Evolutionary conservation across 2,329 filamentous ascomycete genomes (phyloP).

Genomic region (Neofusicoccum ribis): DNA sequence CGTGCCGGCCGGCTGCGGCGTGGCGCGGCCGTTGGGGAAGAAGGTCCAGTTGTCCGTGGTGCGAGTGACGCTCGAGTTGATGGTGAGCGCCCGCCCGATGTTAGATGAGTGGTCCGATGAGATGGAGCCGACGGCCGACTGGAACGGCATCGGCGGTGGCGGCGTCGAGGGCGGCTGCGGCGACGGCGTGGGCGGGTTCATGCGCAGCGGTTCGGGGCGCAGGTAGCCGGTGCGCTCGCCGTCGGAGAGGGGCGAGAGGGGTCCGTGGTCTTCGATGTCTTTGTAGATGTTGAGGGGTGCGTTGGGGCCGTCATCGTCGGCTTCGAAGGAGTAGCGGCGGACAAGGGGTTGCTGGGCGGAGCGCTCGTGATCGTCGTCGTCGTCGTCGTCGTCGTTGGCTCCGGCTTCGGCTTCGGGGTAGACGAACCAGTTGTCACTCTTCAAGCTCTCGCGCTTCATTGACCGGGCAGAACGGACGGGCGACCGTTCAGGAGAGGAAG

Average conservation of each 20-base stretch:
- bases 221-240: constrained; percentile 23
- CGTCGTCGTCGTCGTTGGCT: not conserved
- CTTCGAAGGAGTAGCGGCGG: constrained; percentile 16
- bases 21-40: constrained; percentile 5
- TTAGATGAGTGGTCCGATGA: constrained; percentile 15
- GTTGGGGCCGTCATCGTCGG: constrained; percentile 10
- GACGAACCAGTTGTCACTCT: constrained; percentile 52
- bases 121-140: constrained; percentile 1
- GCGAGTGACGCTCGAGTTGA: constrained; percentile 27
- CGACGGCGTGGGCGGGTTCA: constrained; percentile 49
- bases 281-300: not conserved
- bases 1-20: constrained; percentile 15
- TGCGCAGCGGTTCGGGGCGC: constrained; percentile 45
- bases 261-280: constrained; percentile 23
- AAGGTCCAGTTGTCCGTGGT: constrained; percentile 31
- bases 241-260: not conserved
- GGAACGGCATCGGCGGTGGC: constrained; percentile 14
- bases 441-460: constrained; percentile 30
- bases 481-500: constrained; percentile 23
- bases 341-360: not conserved
- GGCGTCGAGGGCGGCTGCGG: constrained; percentile 21
- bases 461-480: constrained; percentile 24
- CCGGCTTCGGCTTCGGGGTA: constrained; percentile 20
- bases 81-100: constrained; percentile 34
- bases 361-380: not conserved